phyloP scores from a whole-genome alignment of 495 filamentous ascomycete genomes.

The Neurospora cerealis region DNA sequence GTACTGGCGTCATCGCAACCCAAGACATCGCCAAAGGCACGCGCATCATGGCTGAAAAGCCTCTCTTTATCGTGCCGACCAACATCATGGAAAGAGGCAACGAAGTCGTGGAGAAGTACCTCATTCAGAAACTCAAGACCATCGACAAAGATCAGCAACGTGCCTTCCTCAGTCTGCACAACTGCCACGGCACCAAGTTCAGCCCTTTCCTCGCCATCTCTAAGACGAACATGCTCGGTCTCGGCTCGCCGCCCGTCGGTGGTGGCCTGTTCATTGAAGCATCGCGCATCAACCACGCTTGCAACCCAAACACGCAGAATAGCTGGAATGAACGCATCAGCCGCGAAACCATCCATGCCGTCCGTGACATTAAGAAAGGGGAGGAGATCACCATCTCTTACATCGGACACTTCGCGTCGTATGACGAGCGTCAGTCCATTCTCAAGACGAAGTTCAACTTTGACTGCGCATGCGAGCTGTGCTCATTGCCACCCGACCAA shows the following conservation, averaged over 20 bases:
- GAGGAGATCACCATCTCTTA: slow-evolving; percentile 32
- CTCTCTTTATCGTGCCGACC: slow-evolving; percentile 12
- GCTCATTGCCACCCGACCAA: slow-evolving; percentile 19
- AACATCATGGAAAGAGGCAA: neutral
- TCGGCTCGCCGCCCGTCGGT: slow-evolving; percentile 6
- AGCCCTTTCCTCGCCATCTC: slow-evolving; percentile 18
- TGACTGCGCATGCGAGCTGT: slow-evolving; percentile 22
- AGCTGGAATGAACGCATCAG: slow-evolving; percentile 23
- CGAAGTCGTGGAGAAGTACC: neutral
- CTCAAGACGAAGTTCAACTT: slow-evolving; percentile 24
- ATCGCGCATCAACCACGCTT: slow-evolving; percentile 31
- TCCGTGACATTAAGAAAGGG: slow-evolving; percentile 19
- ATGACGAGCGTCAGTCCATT: slow-evolving; percentile 7
- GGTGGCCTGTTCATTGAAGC: slow-evolving; percentile 22
- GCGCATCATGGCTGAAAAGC: slow-evolving; percentile 22
- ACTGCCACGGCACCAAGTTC: slow-evolving; percentile 11
- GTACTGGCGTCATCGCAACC: slow-evolving; percentile 24
- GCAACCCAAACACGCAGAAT: slow-evolving; percentile 24
- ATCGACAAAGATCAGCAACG: neutral
- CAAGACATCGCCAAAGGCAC: slow-evolving; percentile 22
- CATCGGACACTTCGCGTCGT: slow-evolving; percentile 8
- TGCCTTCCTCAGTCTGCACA: slow-evolving; percentile 16
- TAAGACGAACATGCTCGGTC: slow-evolving; percentile 21
- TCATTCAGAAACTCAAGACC: neutral
- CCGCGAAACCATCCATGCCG: slow-evolving; percentile 23